Evolutionary conservation across 2,329 filamentous ascomycete species (phyloP).

Genomic region (Diaporthe australafricana): DNA sequence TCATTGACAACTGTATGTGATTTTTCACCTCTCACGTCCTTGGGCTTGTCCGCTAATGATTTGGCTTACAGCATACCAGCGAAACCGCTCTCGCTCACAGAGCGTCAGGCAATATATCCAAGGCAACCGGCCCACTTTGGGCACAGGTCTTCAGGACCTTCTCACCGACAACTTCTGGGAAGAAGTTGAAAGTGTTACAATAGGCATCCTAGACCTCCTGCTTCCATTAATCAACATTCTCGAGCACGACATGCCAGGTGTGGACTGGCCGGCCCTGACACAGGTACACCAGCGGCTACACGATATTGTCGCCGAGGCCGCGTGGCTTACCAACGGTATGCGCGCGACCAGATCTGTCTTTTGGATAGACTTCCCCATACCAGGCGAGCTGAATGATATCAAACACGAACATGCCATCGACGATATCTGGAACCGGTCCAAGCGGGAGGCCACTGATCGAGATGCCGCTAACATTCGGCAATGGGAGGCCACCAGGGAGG

Average conservation of each 20-base stretch:
- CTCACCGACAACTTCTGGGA: constrained; percentile 52
- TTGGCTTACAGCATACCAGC: constrained; percentile 48
- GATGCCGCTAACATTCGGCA: neutral
- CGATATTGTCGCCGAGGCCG: constrained; percentile 47
- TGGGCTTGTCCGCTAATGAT: too few relatives aligned
- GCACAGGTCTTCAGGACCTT: constrained; percentile 31
- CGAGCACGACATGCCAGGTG: constrained; percentile 38
- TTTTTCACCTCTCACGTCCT: too few relatives aligned
- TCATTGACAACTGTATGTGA: constrained; percentile 25
- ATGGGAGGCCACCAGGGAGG: constrained; percentile 23
- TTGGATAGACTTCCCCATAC: constrained; percentile 43
- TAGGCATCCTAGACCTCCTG: constrained; percentile 44
- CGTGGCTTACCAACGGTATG: constrained; percentile 46
- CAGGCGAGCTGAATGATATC: constrained; percentile 43
- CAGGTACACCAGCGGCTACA: constrained; percentile 48
- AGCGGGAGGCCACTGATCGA: constrained; percentile 31
- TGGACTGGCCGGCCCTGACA: constrained; percentile 37
- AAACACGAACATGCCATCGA: constrained; percentile 42
- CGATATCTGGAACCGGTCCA: constrained; percentile 40
- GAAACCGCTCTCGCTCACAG: constrained; percentile 48
- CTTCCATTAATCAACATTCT: constrained; percentile 50
- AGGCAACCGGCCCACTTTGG: constrained; percentile 39
- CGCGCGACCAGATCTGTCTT: constrained; percentile 47
- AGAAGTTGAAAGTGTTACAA: constrained; percentile 45
- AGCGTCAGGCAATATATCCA: constrained; percentile 30